phyloP scores from a whole-genome alignment of 2,329 filamentous ascomycete species.

The Curvularia spicifera region DNA sequence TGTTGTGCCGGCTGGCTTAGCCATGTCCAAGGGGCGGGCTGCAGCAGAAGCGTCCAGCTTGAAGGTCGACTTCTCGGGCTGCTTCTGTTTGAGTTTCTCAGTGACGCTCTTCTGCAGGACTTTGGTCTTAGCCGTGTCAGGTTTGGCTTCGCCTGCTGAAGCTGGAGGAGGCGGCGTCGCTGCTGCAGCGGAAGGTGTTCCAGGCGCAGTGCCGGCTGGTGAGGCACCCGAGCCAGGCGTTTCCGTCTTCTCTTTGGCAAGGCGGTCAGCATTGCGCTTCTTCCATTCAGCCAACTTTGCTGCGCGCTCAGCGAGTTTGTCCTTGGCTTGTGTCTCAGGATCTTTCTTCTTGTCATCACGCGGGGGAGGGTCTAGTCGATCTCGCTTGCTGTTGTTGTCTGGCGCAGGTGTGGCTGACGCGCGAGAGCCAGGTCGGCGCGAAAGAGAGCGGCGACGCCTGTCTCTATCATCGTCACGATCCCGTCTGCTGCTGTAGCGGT shows the following conservation, averaged over 20 bases:
- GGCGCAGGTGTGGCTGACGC: constrained; percentile 64
- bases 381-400: constrained; percentile 31
- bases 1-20: constrained; percentile 37
- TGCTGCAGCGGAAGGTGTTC: constrained; percentile 57
- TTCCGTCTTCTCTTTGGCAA: constrained; percentile 69
- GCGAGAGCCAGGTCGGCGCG: constrained; percentile 64
- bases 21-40: constrained; percentile 33
- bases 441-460: constrained; percentile 72
- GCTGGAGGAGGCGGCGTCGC: constrained; percentile 42
- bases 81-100: constrained; percentile 72
- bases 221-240: constrained; percentile 63
- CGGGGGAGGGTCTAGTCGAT: constrained; percentile 48
- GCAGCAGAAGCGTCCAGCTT: constrained; percentile 44
- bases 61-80: constrained; percentile 47
- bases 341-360: constrained; percentile 64
- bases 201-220: constrained; percentile 69
- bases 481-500: constrained; percentile 65
- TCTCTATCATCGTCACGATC: constrained; percentile 67
- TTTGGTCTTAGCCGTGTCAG: constrained; percentile 71
- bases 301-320: constrained; percentile 34
- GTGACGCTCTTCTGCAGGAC: constrained; percentile 87
- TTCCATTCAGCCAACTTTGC: constrained; percentile 77
- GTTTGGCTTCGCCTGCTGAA: constrained; percentile 32
- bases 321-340: constrained; percentile 37
- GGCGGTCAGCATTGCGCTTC: constrained; percentile 59